Evolutionary conservation across 2,329 filamentous ascomycete genomes (phyloP).

Genomic region (Fusarium sacchari): DNA sequence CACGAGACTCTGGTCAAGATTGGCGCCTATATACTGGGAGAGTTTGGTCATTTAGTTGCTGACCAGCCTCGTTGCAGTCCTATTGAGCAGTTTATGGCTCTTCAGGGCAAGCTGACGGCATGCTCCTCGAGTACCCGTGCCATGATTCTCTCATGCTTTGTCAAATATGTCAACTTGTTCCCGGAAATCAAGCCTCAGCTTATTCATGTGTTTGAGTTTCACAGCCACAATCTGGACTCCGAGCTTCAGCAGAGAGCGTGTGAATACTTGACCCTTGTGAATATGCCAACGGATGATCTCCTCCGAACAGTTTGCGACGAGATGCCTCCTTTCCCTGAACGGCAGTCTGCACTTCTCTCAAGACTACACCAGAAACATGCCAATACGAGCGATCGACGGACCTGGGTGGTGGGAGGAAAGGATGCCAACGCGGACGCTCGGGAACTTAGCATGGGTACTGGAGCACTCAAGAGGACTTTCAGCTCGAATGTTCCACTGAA

Average conservation of each 20-base stretch:
- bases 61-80: conserved; percentile 93
- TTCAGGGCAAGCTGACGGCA: conserved; percentile 88
- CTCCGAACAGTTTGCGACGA: conserved; percentile 95
- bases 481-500: conserved; percentile 66
- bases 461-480: conserved; percentile 87
- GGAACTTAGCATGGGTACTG: conserved; percentile 83
- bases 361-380: conserved; percentile 94
- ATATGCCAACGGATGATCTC: conserved; percentile 87
- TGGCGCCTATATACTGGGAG: conserved; percentile 92
- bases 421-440: conserved; percentile 86
- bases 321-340: conserved; percentile 97
- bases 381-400: conserved; percentile 91
- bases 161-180: conserved; percentile 98
- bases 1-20: conserved; percentile 99
- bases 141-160: conserved; percentile 93
- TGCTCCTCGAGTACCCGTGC: conserved; percentile 91
- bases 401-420: conserved; percentile 97
- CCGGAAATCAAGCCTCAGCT: conserved; percentile 98
- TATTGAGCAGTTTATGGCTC: conserved; percentile 94
- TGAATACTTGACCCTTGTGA: conserved; percentile 90
- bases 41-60: conserved; percentile 96
- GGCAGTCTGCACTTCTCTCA: conserved; percentile 90
- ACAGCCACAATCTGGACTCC: conserved; percentile 93
- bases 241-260: conserved; percentile 96
- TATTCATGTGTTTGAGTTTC: conserved; percentile 87